Evolutionary conservation across 1,284 basidiomycete species (phyloP), one percentile per base, ranked within the genome.

Genomic region (Gomphus sp.): DNA sequence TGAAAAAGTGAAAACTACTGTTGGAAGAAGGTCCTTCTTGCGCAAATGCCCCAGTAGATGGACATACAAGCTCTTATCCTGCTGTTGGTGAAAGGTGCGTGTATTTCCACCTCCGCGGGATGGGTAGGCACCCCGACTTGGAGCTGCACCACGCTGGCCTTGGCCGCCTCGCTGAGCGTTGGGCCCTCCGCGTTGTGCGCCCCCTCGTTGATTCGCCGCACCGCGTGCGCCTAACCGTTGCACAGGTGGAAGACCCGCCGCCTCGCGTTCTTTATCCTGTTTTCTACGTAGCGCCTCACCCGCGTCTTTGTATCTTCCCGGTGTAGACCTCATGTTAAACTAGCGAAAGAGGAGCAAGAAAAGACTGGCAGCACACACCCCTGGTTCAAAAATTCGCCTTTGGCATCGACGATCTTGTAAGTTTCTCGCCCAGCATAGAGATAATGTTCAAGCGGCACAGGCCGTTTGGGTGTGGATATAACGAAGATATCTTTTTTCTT

Each of bases 401-500:
- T 81, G 0, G 90, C 80, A 69, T 98, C 88, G 31, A 99, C 92
- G 61, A 99, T 93, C 73, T 96, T 98, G 78, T 90, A 88, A 66
- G 91, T 76, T 50, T 98, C 93, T 62, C 88, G 83, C 11, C 93
- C 91, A 1, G 95, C 93, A 74, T 97, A 99, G 5, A 99, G 76
- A 72, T 90, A 98, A 74, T 99, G 97, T 71, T 99, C 96, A 44
- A 99, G 79, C 2, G 97, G 97, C 2, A 99, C 96, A 0, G 97
- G 97, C 61, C 97, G 83, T 72, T 98, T 95, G 1, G 90, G 85
- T 0, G 97, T 99, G 25, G 92, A 97, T 64, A 99, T 98, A 56
- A 99, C 97, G 71, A 98, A 99, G 60, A 99, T 98, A 66, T 99
- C 94, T 73, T 98, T 99, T 78, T 94, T 97, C 77, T 99, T 99